phyloP scores from a whole-genome alignment of 441 rosid species.

The Gossypium gossypioides region DNA sequence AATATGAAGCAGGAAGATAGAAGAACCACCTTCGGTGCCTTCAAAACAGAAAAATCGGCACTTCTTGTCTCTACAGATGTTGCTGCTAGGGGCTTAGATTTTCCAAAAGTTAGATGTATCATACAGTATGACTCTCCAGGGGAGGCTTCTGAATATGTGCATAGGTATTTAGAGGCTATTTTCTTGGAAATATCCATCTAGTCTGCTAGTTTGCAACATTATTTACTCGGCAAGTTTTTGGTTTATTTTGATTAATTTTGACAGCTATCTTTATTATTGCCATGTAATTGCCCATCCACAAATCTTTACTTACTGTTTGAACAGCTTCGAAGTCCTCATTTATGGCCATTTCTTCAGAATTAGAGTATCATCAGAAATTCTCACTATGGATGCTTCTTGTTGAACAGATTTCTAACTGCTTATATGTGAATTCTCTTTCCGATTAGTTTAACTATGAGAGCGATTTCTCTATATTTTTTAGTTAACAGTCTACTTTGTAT shows the following conservation, averaged over 20 bases:
- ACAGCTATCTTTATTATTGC: neutral
- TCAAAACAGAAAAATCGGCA: slow-evolving; percentile 66
- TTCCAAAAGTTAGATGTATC: slow-evolving; percentile 82
- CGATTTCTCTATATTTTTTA: neutral
- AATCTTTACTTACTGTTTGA: neutral
- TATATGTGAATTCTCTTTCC: neutral
- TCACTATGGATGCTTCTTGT: neutral
- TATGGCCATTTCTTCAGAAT: neutral
- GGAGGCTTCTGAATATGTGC: slow-evolving; percentile 96
- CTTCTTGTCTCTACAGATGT: slow-evolving; percentile 83
- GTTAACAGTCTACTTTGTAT: neutral
- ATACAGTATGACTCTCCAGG: slow-evolving; percentile 97
- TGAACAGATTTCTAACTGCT: neutral
- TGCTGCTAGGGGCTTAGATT: slow-evolving; percentile 88
- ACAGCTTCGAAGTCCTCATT: neutral
- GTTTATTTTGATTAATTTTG: neutral
- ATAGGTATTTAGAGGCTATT: slow-evolving; percentile 42
- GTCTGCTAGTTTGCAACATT: neutral
- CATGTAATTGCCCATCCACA: neutral
- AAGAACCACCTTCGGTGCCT: slow-evolving; percentile 59
- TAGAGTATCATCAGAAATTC: neutral
- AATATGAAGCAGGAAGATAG: slow-evolving; percentile 92
- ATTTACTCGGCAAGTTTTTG: neutral
- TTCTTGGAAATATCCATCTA: neutral
- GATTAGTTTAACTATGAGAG: neutral